Evolutionary conservation across 441 rosid genomes (phyloP).

Genomic region (Pelargonium fulgidum): DNA sequence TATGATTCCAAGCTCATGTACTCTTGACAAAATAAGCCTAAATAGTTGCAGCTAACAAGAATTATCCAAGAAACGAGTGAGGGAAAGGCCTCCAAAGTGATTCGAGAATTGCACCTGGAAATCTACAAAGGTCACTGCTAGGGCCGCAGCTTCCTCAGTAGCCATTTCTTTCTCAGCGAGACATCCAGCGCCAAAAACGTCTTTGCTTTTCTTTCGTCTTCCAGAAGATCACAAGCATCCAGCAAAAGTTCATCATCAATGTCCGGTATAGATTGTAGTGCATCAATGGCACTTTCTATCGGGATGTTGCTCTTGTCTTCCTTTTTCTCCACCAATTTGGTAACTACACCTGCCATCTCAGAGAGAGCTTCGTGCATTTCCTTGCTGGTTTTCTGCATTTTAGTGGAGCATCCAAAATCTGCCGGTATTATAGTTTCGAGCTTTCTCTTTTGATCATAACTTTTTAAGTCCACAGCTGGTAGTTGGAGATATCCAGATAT

Average conservation of each 20-base stretch:
- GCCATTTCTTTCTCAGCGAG: slow-evolving; percentile 62
- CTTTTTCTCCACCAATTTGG: slow-evolving; percentile 12
- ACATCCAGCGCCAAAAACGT: slow-evolving; percentile 69
- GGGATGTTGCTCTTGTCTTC: slow-evolving; percentile 28
- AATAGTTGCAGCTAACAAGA: too few species aligned
- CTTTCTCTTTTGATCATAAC: slow-evolving; percentile 39
- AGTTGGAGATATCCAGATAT: slow-evolving; percentile 21
- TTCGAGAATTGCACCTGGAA: too few species aligned
- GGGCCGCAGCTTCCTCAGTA: slow-evolving; percentile 53
- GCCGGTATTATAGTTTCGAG: slow-evolving; percentile 21
- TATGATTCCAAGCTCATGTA: too few species aligned
- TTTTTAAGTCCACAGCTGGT: slow-evolving; percentile 20
- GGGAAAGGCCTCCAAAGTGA: too few species aligned
- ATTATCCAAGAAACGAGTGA: too few species aligned
- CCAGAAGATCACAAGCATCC: slow-evolving; percentile 81
- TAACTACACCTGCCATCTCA: slow-evolving; percentile 23
- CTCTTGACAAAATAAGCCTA: too few species aligned
- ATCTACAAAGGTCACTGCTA: not conserved
- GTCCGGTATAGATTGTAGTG: slow-evolving; percentile 61
- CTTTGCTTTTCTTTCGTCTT: slow-evolving; percentile 78
- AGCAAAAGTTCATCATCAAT: slow-evolving; percentile 69
- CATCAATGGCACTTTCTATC: slow-evolving; percentile 45
- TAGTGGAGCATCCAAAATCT: slow-evolving; percentile 24
- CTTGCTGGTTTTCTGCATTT: slow-evolving; percentile 38
- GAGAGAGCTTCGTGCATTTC: slow-evolving; percentile 31